Base-by-base conservation (phyloP, 1,284 basidiomycete genomes). In the Malassezia equina region DNA sequence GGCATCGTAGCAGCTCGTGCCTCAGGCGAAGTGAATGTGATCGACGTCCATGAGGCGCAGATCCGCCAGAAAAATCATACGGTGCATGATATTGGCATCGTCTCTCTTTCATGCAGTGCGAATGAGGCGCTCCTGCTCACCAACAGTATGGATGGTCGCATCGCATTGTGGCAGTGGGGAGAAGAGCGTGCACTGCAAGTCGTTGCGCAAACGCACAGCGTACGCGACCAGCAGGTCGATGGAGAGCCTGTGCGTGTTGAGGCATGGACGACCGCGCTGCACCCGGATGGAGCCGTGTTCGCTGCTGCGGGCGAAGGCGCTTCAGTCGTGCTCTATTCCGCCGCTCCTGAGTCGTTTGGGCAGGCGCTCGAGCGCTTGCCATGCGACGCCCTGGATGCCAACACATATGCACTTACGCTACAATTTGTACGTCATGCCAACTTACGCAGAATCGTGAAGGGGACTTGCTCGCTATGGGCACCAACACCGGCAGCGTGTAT, bases 381-480 rank as follows among this genome's bases (percentile, higher is more conserved):
- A 1, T 17, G 15, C 9, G 15, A 31, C 11, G 47, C 19, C 4
- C 13, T 15, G 2, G 33, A 32, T 1, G 7, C 24, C 1, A 19
- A 6, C 4, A n/a, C 17, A 7, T 47, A 36, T 17, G 47, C 27
- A 7, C 7, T 47, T 17, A 33, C 9, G 8, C 31, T 48, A 1
- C 31, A 39, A 7, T 57, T 52, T 42, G 54, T 56, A 47, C 34
- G 54, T 51, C 11, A 19, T 3, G 6, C 3, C 19, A 7, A 19
- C 15, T 42, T 25, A 43, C 44, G 19, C 25, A 56, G 54, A 57
- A 57, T 23, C 34, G 40, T 24, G 49, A 57, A 28, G 55, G 49
- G 3, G 46, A 51, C 12, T 23, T 57, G 9, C 41, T 57, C 2
- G 55, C 55, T 1, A 21, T 52, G n/a, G 55, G 55, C 4, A 51